Percentiles rank a stretch among this genome's conserved stretches.
Evolutionary conservation across 805 yeast species (phyloP).

Genomic region (Saccharomyces mikatae): DNA sequence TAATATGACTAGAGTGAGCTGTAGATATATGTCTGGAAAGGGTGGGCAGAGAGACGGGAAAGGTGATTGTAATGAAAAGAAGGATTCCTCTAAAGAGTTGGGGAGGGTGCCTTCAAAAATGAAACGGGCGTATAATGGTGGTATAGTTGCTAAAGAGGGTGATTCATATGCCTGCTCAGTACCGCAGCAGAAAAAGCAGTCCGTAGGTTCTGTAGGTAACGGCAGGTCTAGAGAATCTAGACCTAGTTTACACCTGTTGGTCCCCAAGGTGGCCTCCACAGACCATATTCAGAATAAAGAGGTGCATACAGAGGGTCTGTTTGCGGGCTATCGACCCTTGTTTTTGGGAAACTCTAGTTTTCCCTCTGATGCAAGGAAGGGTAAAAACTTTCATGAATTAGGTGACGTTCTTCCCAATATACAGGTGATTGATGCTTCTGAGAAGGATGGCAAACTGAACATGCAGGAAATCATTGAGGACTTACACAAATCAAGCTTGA

Average conservation of each 20-base stretch:
- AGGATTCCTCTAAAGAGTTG: background rate
- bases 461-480: constrained; percentile 17
- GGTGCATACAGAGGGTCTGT: constrained; percentile 34
- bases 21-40: background rate
- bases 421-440: constrained; percentile 8
- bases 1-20: background rate
- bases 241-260: constrained; percentile 5
- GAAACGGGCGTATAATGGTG: background rate
- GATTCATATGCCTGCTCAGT: background rate
- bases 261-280: constrained; percentile 27
- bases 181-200: background rate
- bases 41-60: background rate
- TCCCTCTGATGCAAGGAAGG: constrained; percentile 9
- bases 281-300: constrained; percentile 22
- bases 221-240: background rate
- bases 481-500: constrained; percentile 7
- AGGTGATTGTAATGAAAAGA: background rate
- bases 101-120: background rate
- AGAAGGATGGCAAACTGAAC: constrained; percentile 8
- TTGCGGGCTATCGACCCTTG: constrained; percentile 41
- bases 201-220: background rate
- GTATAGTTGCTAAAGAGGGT: background rate
- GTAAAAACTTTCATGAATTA: constrained; percentile 5
- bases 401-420: constrained; percentile 17
- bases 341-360: constrained; percentile 31